Evolutionary conservation across 2,329 filamentous ascomycete genomes (phyloP).

Genomic region (Fusarium odoratissimum): DNA sequence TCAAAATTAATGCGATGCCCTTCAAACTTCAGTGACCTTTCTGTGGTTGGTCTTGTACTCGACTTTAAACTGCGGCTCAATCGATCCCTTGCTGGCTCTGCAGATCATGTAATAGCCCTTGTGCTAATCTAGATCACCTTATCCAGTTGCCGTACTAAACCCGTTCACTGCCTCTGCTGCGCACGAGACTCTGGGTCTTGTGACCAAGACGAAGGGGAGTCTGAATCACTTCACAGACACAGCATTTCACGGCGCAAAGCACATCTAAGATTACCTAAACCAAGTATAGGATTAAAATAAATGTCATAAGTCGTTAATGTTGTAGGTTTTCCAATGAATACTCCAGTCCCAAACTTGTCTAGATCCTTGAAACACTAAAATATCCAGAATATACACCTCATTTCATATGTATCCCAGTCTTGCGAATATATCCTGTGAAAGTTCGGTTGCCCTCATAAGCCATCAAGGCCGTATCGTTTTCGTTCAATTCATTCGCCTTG

Average conservation of each 20-base stretch:
- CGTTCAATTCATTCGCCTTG: slow-evolving; percentile 19
- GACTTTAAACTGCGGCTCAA: neutral
- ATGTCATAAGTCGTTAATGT: slow-evolving; percentile 34
- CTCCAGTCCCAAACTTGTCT: slow-evolving; percentile 24
- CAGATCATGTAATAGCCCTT: neutral
- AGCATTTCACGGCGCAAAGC: neutral
- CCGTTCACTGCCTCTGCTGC: neutral
- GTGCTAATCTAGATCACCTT: neutral
- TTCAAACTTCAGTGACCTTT: neutral
- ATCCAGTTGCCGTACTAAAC: neutral
- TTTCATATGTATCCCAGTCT: slow-evolving; percentile 7
- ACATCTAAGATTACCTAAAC: rapidly evolving
- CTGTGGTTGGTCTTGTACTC: neutral
- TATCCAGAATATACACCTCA: slow-evolving; percentile 15
- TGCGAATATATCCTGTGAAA: slow-evolving; percentile 25
- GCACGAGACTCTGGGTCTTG: neutral
- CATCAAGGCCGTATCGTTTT: slow-evolving; percentile 18
- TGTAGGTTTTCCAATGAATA: slow-evolving; percentile 35
- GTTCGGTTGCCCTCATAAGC: slow-evolving; percentile 9
- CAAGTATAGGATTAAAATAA: neutral
- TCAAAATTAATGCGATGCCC: neutral
- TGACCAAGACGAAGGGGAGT: slow-evolving; percentile 2
- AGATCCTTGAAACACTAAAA: slow-evolving; percentile 13
- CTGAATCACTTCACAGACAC: neutral
- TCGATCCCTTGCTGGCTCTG: neutral